Evolutionary conservation across 768 basidiomycete genomes (phyloP).

Genomic region (Antrodiella citrinella): DNA sequence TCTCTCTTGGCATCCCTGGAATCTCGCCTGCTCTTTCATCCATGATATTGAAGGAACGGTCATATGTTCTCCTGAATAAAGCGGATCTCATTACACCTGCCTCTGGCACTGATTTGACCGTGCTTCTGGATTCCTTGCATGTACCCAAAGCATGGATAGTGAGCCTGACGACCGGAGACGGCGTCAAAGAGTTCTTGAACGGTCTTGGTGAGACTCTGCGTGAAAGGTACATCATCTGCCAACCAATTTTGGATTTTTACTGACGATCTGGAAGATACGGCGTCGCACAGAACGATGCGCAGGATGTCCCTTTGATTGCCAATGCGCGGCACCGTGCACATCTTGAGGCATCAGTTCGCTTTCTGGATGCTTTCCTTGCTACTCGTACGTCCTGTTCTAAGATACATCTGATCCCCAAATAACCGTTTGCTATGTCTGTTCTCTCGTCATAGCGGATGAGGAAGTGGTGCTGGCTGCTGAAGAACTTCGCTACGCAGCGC

Average conservation of each 20-base stretch:
- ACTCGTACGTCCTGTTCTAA: constrained; percentile 24
- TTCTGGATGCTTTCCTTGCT: constrained; percentile 54
- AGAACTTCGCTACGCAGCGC: constrained; percentile 79
- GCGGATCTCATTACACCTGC: constrained; percentile 39
- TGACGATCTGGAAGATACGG: constrained; percentile 11
- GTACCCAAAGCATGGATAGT: constrained; percentile 43
- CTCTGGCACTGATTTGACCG: neutral
- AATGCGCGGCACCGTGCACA: constrained; percentile 75
- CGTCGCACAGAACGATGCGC: constrained; percentile 6
- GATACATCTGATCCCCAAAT: neutral
- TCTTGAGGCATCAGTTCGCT: constrained; percentile 54
- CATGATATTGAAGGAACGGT: constrained; percentile 42
- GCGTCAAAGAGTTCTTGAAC: constrained; percentile 50
- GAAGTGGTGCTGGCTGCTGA: constrained; percentile 82
- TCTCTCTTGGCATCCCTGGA: constrained; percentile 31
- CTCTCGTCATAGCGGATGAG: constrained; percentile 39
- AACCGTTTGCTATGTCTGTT: neutral
- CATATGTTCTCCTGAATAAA: constrained; percentile 77
- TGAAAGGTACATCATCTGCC: constrained; percentile 29
- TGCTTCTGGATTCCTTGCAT: neutral
- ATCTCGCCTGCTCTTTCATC: constrained; percentile 34
- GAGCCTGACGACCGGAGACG: constrained; percentile 54
- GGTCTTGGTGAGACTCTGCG: constrained; percentile 45
- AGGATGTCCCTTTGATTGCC: constrained; percentile 57
- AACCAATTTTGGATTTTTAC: neutral